Base-by-base conservation (phyloP, 2,329 filamentous ascomycete genomes). In the Microcyclosporella mali region DNA sequence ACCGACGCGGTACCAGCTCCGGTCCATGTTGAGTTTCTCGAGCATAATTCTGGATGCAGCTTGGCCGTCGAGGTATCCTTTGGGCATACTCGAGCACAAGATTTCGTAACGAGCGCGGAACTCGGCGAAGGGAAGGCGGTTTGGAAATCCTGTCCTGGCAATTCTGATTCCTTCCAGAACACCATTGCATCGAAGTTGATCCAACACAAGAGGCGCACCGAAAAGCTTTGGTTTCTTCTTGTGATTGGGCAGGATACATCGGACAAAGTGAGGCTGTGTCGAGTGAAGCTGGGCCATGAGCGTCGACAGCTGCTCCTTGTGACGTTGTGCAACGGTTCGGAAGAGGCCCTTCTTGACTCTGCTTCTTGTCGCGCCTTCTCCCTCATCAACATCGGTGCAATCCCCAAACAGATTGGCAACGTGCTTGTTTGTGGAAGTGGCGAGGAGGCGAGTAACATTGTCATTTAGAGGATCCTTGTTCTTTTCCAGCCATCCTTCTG, bases 381-480 rank as follows among this genome's bases (percentile, higher is more conserved):
- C 85, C 52, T 94, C 89, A 30, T 90, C 87, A 2, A 74, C 63
- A 42, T 94, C 89, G 6, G 82, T 84, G 58, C 90, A 98, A 64
- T 98, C 94, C 4, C 78, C 73, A 63, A 98, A 98, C 0, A 98
- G 74, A 30, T 75, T 77, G 1, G 88, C 86, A 48, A 97, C 75
- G 60, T 98, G 90, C 50, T 78, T 80, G 61, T 97, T 83, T 2
- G 75, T 80, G 1, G 94, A 98, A 11, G 77, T 74, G 29, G 89
- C 86, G 28, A 98, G 76, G 6, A 98, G 75, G 16, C 88, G 80
- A 0, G 94, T 98, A 49, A 98, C 77, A 50, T 97, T 98, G 73
- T 98, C 94, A 58, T 97, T 97, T 34, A 98, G 67, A 1, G 92
- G 94, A 59, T 98, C 92, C 65, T 98, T 98, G 73, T 98, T 98